Base-by-base conservation (phyloP, 441 rosid genomes). In the Erodium moschatum region DNA sequence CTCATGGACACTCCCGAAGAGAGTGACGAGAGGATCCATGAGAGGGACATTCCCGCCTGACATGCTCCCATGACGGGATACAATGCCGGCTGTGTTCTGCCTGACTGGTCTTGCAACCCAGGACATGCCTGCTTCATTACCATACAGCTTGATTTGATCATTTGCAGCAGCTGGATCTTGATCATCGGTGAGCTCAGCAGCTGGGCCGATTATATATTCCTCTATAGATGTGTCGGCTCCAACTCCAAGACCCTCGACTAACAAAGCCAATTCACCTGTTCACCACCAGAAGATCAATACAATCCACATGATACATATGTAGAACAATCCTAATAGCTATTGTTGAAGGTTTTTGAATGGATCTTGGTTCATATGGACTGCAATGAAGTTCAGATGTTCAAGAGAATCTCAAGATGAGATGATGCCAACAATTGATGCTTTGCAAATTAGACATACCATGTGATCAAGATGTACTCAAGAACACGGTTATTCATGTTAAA, bases 1-100 rank as follows among this genome's bases (percentile, higher is more conserved):
- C 79, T 91, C 97, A 40, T 94, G 97, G 66, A 94, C 86, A 71
- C 97, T 91, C n/a, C 97, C 97, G 46, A 91, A 94, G 70, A 91
- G 87, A 19, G 92, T 88, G 66, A 91, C 97, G 18, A 94, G 91
- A 66, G 99, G 99, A 77, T 94, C 97, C 83, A 94, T 78, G 20
- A 94, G 81, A 40, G 80, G 78, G 76, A 72, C 33, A 9, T 75
- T 80, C 76, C 84, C 87, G 76, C 74, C 82, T 73, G 78, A 80
- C 73, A 86, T 80, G 77, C 90, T 91, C 72, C 99, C 96, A 33
- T 81, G 91, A 40, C 94, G 86, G 69, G 96, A 94, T 31, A 76
- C 83, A 74, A 91, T 67, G 63, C 84, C 86, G 40, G 89, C 71
- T 29, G 74, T 73, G 74, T 91, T 84, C 35, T 81, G 90, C 66